Conservation (phyloP, 257 asterid species). For the Solanum pimpinellifolium region DNA sequence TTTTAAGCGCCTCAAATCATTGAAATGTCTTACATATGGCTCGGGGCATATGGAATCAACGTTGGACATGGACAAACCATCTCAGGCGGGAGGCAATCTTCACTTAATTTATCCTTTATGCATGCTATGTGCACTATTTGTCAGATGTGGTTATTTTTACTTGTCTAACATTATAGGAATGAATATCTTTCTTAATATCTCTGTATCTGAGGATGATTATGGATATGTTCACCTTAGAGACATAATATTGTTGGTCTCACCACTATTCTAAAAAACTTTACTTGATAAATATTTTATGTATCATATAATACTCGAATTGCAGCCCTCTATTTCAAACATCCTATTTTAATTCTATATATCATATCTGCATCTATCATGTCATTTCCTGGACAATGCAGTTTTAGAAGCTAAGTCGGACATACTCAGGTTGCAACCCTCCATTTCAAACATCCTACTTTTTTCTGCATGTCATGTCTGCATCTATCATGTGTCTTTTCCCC, state of each 20-base stretch:
- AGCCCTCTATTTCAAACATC: not conserved
- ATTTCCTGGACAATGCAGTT: not conserved
- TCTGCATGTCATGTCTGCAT: not conserved
- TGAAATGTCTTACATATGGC: not conserved
- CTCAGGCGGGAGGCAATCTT: not conserved
- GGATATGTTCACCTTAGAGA: not conserved
- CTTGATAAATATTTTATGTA: not conserved
- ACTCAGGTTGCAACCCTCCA: not conserved
- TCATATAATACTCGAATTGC: not conserved
- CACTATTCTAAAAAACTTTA: not conserved
- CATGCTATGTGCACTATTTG: not conserved
- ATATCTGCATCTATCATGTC: not conserved
- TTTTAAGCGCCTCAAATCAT: not conserved
- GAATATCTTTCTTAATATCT: not conserved
- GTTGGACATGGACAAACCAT: not conserved
- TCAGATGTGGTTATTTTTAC: not conserved
- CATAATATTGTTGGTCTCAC: not conserved
- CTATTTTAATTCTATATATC: not conserved
- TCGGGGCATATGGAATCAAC: not conserved
- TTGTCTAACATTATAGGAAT: not conserved
- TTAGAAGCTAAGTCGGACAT: not conserved
- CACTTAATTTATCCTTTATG: not conserved
- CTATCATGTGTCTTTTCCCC: not conserved
- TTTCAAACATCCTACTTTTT: not conserved
- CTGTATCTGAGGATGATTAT: not conserved